A percentile compares a stretch with the other conserved stretches of the same genome.
Evolutionary conservation across 1,284 basidiomycete genomes (phyloP).

Genomic region (Takashimella koratensis): DNA sequence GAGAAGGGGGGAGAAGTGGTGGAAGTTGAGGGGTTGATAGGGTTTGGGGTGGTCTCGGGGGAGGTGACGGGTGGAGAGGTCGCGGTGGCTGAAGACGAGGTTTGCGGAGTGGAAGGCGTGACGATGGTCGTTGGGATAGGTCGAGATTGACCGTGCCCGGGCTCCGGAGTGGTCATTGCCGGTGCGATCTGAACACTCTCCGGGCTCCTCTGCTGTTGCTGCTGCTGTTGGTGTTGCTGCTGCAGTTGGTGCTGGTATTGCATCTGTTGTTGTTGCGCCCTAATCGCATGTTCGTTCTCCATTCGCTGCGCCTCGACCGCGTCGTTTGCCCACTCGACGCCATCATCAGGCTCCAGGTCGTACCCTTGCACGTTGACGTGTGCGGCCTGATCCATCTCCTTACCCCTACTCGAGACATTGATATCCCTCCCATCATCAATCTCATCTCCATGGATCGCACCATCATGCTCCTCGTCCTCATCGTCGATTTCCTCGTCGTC

Average conservation of each 20-base stretch:
- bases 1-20: constrained; percentile 17
- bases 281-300: not conserved
- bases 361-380: constrained; percentile 9
- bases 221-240: constrained; percentile 37
- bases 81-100: not conserved
- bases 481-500: constrained; percentile 58
- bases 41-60: not conserved
- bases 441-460: constrained; percentile 11
- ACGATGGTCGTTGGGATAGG: constrained; percentile 20
- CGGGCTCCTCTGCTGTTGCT: constrained; percentile 40
- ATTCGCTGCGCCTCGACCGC: constrained; percentile 46
- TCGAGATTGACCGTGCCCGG: constrained; percentile 12
- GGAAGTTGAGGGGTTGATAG: constrained; percentile 6
- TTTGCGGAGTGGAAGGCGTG: constrained; percentile 14
- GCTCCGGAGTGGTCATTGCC: constrained; percentile 26
- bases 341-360: constrained; percentile 52
- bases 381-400: constrained; percentile 27
- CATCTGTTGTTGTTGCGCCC: constrained; percentile 3
- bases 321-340: constrained; percentile 52
- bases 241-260: constrained; percentile 33
- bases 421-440: constrained; percentile 16
- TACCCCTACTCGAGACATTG: constrained; percentile 17
- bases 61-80: not conserved
- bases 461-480: constrained; percentile 15
- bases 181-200: constrained; percentile 5